Evolutionary conservation across 2,329 filamentous ascomycete genomes (phyloP), one percentile per base, ranked within the genome.

Genomic region (Pseudocercospora pini-densiflorae): DNA sequence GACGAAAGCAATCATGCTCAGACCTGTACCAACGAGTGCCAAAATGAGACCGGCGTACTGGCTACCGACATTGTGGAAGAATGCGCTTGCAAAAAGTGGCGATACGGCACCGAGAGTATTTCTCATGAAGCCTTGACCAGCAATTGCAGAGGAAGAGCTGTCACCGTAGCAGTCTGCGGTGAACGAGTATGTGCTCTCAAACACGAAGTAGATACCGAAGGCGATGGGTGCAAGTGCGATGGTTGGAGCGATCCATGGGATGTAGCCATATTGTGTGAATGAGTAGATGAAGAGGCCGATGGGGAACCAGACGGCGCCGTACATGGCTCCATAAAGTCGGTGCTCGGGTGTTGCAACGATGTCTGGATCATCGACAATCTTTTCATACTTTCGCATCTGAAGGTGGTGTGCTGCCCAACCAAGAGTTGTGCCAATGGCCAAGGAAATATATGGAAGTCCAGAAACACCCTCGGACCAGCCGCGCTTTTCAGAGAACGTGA

Each of bases 161-260:
- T 82, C 80, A 21, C 83, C 83, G 64, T 86, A 86, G 73, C 84
- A 86, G 70, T 86, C 84, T 5, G 83, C 80, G 0, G 84, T 86
- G 72, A 84, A 85, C 7, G 77, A 81, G 73, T 86, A 86, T 12
- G 78, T 80, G 16, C 74, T 75, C 69, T 81, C 79, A 68, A 81
- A 81, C 27, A 81, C 83, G 76, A 85, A 86, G 80, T 82, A 86
- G 73, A 86, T 85, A 5, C 84, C 84, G 63, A 85, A 80, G 2
- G 82, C 79, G 60, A 86, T 86, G 8, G 82, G 81, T 0, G 80
- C 83, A 2, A 86, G 79, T 14, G 81, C 82, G 59, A 86, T 81
- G 33, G 80, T 76, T 0, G 84, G 84, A 0, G 81, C 84, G 59
- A 85, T 81, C 84, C 84, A 86, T 60, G 73, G 76, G 1, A 86